A percentile compares a stretch with the other conserved stretches of the same genome.
These are phyloP conservation scores for Platismatia glauca DNA, from an alignment of 495 filamentous ascomycete genomes.

Conservation along the genomic window DNA sequence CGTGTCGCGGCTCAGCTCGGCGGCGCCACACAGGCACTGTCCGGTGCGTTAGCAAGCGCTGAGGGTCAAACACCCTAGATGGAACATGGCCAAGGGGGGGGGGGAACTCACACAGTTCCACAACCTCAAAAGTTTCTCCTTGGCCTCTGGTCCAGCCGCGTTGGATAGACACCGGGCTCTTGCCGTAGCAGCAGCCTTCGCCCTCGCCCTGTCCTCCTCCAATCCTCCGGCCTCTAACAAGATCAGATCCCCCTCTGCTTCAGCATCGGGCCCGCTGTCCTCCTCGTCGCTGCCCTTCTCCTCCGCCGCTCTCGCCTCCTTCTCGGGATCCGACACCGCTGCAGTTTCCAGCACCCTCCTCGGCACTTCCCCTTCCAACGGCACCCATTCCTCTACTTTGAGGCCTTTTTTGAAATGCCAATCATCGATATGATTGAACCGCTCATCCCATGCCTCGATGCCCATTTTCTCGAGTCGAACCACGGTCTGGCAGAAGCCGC, in stretches of 20 bases:
- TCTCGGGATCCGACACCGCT: conserved; percentile 27
- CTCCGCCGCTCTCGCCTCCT: conserved; percentile 25
- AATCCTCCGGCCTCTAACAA: neutral
- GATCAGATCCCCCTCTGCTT: neutral
- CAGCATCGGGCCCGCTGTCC: neutral
- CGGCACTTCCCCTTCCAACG: conserved; percentile 21
- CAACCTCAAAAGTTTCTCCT: neutral
- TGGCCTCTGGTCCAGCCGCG: neutral
- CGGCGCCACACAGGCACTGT: neutral
- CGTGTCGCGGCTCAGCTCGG: neutral
- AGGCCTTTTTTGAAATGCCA: conserved; percentile 57
- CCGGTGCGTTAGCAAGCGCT: neutral
- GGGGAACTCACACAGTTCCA: neutral
- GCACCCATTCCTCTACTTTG: conserved; percentile 43
- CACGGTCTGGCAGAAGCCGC: conserved; percentile 66
- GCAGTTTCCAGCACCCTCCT: conserved; percentile 9
- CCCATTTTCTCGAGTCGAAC: conserved; percentile 48
- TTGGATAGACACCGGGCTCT: neutral
- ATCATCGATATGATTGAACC: conserved; percentile 77
- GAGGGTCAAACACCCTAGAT: neutral
- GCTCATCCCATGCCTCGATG: conserved; percentile 56
- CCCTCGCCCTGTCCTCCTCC: neutral
- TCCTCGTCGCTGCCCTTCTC: conserved; percentile 6
- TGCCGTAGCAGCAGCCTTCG: neutral
- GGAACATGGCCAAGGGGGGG: neutral